A percentile compares a stretch with the other conserved stretches of the same genome.
phyloP scores from a whole-genome alignment of 2,329 filamentous ascomycete genomes.

The Colletotrichum scovillei region DNA sequence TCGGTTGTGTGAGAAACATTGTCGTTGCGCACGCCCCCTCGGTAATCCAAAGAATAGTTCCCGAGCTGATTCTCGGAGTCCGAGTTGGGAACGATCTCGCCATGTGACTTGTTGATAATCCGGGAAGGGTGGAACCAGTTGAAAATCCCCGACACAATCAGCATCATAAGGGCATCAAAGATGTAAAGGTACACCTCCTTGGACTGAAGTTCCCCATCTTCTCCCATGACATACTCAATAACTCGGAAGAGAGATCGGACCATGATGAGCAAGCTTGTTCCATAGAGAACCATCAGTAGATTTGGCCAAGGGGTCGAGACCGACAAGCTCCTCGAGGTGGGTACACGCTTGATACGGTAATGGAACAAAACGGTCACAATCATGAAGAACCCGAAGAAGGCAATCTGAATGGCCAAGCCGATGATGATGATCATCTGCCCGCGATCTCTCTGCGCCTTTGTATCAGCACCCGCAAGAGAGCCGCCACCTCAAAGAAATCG shows the following conservation, averaged over 20 bases:
- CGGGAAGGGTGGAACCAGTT: conserved; percentile 30
- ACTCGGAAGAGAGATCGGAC: conserved; percentile 54
- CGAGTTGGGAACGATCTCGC: background rate
- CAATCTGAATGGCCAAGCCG: conserved; percentile 65
- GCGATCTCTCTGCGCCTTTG: conserved; percentile 14
- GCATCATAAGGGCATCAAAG: conserved; percentile 52
- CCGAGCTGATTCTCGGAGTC: background rate
- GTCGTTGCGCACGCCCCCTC: background rate
- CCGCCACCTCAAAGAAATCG: background rate
- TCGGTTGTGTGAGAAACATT: background rate
- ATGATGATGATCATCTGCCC: conserved; percentile 62
- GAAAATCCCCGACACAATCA: conserved; percentile 37
- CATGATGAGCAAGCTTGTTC: conserved; percentile 50
- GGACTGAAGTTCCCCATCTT: conserved; percentile 45
- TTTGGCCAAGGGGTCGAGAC: conserved; percentile 44
- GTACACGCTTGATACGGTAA: conserved; percentile 39
- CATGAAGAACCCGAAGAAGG: conserved; percentile 66
- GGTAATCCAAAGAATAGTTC: background rate
- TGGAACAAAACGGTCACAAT: conserved; percentile 60
- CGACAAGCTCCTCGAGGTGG: conserved; percentile 17
- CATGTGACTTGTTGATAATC: conserved; percentile 1
- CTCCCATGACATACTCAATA: conserved; percentile 53
- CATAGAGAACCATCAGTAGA: conserved; percentile 41
- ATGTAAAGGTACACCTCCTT: conserved; percentile 51
- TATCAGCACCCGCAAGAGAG: conserved; percentile 40